Conservation (phyloP, 2,329 filamentous ascomycete genomes). For the Paraphoma sp. region DNA sequence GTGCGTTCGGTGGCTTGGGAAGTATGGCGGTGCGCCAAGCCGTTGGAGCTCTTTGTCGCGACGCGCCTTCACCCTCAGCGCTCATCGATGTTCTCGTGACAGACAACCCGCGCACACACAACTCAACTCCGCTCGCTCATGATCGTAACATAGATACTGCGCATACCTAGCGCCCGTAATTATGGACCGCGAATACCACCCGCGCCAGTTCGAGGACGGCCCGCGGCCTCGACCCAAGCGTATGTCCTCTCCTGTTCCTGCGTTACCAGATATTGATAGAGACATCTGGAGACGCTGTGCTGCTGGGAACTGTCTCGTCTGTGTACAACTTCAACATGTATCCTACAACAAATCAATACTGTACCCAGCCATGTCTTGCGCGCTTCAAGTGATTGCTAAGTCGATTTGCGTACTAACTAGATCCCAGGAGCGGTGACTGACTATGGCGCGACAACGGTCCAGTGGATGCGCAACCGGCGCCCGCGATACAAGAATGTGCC, state of each 20-base stretch:
- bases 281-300: no score
- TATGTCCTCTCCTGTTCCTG: constrained; percentile 26
- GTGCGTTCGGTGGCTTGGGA: neutral
- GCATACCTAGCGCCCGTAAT: constrained; percentile 9
- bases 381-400: neutral
- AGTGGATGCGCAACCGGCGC: constrained; percentile 87
- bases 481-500: constrained; percentile 76
- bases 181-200: constrained; percentile 49
- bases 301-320: no score
- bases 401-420: neutral
- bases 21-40: constrained; percentile 1
- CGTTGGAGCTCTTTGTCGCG: constrained; percentile 3
- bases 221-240: constrained; percentile 45
- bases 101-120: neutral
- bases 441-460: constrained; percentile 86
- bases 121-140: constrained; percentile 4
- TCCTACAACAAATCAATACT: neutral
- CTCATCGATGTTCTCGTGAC: neutral
- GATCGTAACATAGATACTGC: constrained; percentile 1
- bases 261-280: neutral
- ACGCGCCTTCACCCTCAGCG: neutral
- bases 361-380: neutral
- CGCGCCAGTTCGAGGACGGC: constrained; percentile 41
- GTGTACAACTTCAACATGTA: neutral
- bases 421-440: constrained; percentile 85